Conservation (phyloP, 306 rosid genomes). For the Coriaria nepalensis region DNA sequence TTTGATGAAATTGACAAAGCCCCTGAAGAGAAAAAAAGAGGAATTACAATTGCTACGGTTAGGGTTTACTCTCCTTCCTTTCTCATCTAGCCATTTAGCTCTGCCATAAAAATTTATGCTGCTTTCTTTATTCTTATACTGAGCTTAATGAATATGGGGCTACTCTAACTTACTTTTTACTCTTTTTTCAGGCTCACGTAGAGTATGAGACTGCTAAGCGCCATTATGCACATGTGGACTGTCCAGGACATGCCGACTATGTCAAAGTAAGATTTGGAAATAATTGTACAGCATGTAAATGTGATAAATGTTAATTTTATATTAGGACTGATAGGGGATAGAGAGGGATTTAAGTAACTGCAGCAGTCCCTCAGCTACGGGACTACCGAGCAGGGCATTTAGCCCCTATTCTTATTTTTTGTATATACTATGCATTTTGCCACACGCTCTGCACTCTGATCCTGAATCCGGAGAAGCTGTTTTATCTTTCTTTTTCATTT, state of each 20-base stretch:
- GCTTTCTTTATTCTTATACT: background rate
- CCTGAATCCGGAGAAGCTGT: too few relatives aligned
- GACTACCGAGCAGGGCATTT: too few relatives aligned
- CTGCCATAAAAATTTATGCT: background rate
- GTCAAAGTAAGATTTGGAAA: constrained; percentile 53
- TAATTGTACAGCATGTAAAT: constrained; percentile 1
- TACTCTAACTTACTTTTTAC: too few relatives aligned
- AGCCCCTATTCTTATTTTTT: too few relatives aligned
- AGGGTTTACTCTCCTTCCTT: constrained; percentile 9
- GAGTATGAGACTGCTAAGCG: constrained; percentile 78
- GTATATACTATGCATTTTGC: too few relatives aligned
- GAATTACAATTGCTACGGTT: constrained; percentile 92
- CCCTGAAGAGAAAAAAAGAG: constrained; percentile 94
- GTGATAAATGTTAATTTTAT: background rate
- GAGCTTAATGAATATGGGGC: too few relatives aligned
- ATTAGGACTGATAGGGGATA: too few relatives aligned
- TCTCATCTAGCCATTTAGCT: constrained; percentile 8
- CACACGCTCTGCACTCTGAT: too few relatives aligned
- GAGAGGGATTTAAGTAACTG: too few relatives aligned
- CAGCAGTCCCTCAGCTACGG: too few relatives aligned
- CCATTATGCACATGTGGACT: constrained; percentile 95
- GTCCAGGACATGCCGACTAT: constrained; percentile 98
- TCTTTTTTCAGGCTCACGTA: constrained; percentile 56
- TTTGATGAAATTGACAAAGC: constrained; percentile 95
- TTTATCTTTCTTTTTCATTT: too few relatives aligned